phyloP scores from a whole-genome alignment of 2,329 filamentous ascomycete species.

The Penicillium sp. region DNA sequence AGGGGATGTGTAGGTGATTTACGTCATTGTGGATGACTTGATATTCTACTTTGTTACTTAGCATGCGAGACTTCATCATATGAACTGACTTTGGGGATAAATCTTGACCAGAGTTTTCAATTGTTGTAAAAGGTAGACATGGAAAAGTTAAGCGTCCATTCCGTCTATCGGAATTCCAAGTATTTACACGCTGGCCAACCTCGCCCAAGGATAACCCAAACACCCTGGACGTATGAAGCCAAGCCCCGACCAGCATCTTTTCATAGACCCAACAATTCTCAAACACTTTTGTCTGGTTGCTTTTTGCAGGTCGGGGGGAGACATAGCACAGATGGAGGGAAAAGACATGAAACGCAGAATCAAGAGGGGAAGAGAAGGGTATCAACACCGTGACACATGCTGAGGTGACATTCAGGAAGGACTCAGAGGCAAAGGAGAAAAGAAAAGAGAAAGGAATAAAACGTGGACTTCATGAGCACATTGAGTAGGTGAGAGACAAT shows the following conservation, averaged over 20 bases:
- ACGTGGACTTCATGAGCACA: conserved; percentile 34
- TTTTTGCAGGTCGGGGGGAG: background rate
- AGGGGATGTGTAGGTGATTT: too few species aligned
- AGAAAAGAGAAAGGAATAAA: conserved; percentile 16
- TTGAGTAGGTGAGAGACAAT: conserved; percentile 15
- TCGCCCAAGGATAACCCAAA: conserved; percentile 12
- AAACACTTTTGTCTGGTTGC: too few species aligned
- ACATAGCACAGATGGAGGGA: conserved; percentile 7
- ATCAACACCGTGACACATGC: conserved; percentile 43
- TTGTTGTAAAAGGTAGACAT: too few species aligned
- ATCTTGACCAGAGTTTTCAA: too few species aligned
- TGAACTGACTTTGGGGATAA: too few species aligned
- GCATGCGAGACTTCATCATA: too few species aligned
- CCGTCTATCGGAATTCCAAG: conserved; percentile 30
- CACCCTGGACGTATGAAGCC: too few species aligned
- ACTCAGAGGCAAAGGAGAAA: conserved; percentile 4
- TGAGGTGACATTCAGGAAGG: conserved; percentile 18
- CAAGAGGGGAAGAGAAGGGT: conserved; percentile 34
- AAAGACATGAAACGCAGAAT: conserved; percentile 24
- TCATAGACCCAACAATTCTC: too few species aligned
- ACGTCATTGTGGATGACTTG: too few species aligned
- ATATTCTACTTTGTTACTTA: too few species aligned
- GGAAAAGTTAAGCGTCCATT: conserved; percentile 23
- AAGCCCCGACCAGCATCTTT: too few species aligned
- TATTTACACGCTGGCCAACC: conserved; percentile 25